A percentile compares a stretch with the other conserved stretches of the same genome.
Evolutionary conservation across 2,329 filamentous ascomycete genomes (phyloP).

Genomic region (Venturia nashicola): DNA sequence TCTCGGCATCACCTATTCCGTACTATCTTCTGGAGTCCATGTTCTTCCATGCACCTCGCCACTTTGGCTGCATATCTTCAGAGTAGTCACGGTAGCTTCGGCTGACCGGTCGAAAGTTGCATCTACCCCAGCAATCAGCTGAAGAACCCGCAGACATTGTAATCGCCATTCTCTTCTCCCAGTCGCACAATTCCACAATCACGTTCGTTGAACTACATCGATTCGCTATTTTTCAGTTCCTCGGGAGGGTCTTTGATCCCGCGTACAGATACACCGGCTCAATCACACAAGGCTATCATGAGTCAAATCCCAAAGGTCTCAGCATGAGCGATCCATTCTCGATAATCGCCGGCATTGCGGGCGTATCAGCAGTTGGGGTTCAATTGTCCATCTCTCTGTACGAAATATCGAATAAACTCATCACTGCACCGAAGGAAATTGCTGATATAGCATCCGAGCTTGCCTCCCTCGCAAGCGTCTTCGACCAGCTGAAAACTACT

Average conservation of each 20-base stretch:
- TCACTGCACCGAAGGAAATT: slow-evolving; percentile 3
- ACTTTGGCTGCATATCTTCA: background rate
- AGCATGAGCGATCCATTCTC: slow-evolving; percentile 2
- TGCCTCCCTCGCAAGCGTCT: background rate
- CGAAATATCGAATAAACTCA: slow-evolving; percentile 5
- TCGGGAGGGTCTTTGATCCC: background rate
- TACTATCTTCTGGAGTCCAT: background rate
- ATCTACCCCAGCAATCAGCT: background rate
- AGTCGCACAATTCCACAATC: background rate
- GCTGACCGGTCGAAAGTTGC: background rate
- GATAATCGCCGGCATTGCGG: slow-evolving; percentile 2
- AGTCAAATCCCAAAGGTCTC: background rate
- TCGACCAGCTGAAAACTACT: background rate
- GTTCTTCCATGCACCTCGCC: background rate
- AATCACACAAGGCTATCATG: background rate
- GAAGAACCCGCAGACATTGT: background rate
- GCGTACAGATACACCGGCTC: background rate
- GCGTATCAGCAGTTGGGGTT: background rate
- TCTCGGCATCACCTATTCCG: too few relatives aligned
- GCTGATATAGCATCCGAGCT: slow-evolving; percentile 6
- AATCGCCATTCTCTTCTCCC: background rate
- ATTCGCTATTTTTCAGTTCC: background rate
- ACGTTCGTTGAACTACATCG: background rate
- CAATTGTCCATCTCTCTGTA: slow-evolving; percentile 4
- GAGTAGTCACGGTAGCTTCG: background rate